A percentile compares a stretch with the other conserved stretches of the same genome.
Conservation (phyloP, 2,329 filamentous ascomycete species). For the Teratosphaeria pseudoeucalypti region DNA sequence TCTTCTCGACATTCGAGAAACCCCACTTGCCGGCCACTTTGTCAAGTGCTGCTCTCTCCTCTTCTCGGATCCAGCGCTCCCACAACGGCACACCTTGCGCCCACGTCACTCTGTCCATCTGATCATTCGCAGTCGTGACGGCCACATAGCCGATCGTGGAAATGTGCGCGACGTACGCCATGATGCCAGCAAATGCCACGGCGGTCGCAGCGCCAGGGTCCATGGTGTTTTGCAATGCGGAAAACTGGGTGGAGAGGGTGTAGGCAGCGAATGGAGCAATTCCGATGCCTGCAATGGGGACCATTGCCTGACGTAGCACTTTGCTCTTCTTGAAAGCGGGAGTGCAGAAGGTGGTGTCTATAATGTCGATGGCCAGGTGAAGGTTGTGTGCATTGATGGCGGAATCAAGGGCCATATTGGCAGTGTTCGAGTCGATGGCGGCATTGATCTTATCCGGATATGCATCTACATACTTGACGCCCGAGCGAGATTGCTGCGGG, state of each 20-base stretch:
- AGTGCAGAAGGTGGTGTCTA: constrained; percentile 58
- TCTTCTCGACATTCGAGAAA: constrained; percentile 67
- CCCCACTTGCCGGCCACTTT: constrained; percentile 82
- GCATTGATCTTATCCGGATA: constrained; percentile 53
- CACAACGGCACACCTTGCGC: constrained; percentile 67
- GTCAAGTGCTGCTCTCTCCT: constrained; percentile 80
- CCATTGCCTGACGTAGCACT: constrained; percentile 51
- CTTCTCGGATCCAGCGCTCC: constrained; percentile 77
- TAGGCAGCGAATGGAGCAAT: constrained; percentile 59
- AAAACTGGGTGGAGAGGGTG: constrained; percentile 56
- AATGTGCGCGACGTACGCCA: constrained; percentile 75
- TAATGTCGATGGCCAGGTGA: constrained; percentile 62
- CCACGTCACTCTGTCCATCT: constrained; percentile 93
- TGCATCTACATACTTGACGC: constrained; percentile 47
- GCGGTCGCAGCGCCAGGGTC: constrained; percentile 63
- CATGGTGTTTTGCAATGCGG: constrained; percentile 62
- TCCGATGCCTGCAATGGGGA: constrained; percentile 48
- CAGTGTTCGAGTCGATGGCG: constrained; percentile 61
- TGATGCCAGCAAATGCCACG: constrained; percentile 67
- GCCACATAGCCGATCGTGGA: constrained; percentile 75
- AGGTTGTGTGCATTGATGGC: constrained; percentile 74
- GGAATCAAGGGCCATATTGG: constrained; percentile 62
- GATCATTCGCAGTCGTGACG: constrained; percentile 78
- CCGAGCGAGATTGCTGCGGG: constrained; percentile 26
- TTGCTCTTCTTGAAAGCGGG: constrained; percentile 59